Percentiles rank a stretch among this genome's conserved stretches.
Conservation (phyloP, 345 rosid genomes). For the Durio zibethinus region DNA sequence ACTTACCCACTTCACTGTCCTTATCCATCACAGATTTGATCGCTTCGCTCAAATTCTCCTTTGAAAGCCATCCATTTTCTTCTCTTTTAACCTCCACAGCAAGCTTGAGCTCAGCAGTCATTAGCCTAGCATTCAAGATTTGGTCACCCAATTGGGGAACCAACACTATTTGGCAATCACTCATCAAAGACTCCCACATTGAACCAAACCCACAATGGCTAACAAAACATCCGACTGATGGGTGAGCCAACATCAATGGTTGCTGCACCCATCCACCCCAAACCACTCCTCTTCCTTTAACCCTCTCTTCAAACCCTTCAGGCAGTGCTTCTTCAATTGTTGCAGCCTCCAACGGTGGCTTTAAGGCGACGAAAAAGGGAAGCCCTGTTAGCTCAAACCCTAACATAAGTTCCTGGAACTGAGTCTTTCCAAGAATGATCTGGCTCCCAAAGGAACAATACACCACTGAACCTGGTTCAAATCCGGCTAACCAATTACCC, state of each 20-base stretch:
- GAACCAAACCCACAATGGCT: slow-evolving; percentile 72
- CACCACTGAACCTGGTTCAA: slow-evolving; percentile 45
- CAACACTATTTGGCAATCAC: slow-evolving; percentile 55
- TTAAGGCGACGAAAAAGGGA: slow-evolving; percentile 54
- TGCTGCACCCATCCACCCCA: slow-evolving; percentile 62
- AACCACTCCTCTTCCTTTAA: slow-evolving; percentile 46
- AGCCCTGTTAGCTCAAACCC: slow-evolving; percentile 57
- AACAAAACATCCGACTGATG: slow-evolving; percentile 67
- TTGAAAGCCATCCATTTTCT: slow-evolving; percentile 54
- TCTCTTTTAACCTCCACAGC: slow-evolving; percentile 55
- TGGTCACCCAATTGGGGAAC: slow-evolving; percentile 62
- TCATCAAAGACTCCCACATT: slow-evolving; percentile 66
- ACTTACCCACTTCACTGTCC: slow-evolving; percentile 37
- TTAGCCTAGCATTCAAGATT: slow-evolving; percentile 52
- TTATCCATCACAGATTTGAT: slow-evolving; percentile 48
- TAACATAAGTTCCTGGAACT: slow-evolving; percentile 60
- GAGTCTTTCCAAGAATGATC: slow-evolving; percentile 40
- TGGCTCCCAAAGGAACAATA: slow-evolving; percentile 78
- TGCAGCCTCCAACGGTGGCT: slow-evolving; percentile 51
- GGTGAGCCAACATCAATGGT: slow-evolving; percentile 40
- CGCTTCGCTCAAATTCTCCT: slow-evolving; percentile 41
- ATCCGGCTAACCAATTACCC: slow-evolving; percentile 51
- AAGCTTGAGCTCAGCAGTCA: slow-evolving; percentile 52
- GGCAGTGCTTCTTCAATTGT: slow-evolving; percentile 69
- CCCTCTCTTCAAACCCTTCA: slow-evolving; percentile 60